These are phyloP conservation scores for Nephelium lappaceum DNA, from an alignment of 345 rosid species.

Conservation along the genomic window DNA sequence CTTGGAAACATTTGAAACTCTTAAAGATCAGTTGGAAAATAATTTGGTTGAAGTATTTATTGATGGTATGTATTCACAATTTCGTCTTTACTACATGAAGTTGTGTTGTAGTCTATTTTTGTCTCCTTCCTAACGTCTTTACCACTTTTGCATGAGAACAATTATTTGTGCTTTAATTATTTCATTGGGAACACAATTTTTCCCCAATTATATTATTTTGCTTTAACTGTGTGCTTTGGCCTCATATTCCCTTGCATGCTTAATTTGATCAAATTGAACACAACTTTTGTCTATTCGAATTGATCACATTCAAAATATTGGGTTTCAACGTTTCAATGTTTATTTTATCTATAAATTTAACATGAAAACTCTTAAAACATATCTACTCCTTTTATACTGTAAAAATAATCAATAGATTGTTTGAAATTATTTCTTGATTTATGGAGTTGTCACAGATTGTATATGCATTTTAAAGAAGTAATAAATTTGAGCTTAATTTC, in stretches of 20 bases:
- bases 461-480: background rate
- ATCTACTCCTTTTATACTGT: background rate
- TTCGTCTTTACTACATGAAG: slow-evolving; percentile 4
- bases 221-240: background rate
- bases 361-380: background rate
- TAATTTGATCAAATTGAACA: background rate
- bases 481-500: background rate
- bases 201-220: background rate
- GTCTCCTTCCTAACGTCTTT: background rate
- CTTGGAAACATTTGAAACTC: slow-evolving; percentile 41
- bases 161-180: background rate
- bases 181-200: background rate
- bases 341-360: background rate
- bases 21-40: slow-evolving; percentile 43
- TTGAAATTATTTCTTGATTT: background rate
- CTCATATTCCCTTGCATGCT: background rate
- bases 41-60: slow-evolving; percentile 62
- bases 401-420: background rate
- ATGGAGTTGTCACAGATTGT: background rate
- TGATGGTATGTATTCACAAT: slow-evolving; percentile 46
- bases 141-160: background rate
- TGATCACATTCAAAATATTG: background rate
- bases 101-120: background rate
- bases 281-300: background rate
- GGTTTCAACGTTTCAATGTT: background rate